phyloP scores from a whole-genome alignment of 2,329 filamentous ascomycete genomes.

The Curvularia lunata region DNA sequence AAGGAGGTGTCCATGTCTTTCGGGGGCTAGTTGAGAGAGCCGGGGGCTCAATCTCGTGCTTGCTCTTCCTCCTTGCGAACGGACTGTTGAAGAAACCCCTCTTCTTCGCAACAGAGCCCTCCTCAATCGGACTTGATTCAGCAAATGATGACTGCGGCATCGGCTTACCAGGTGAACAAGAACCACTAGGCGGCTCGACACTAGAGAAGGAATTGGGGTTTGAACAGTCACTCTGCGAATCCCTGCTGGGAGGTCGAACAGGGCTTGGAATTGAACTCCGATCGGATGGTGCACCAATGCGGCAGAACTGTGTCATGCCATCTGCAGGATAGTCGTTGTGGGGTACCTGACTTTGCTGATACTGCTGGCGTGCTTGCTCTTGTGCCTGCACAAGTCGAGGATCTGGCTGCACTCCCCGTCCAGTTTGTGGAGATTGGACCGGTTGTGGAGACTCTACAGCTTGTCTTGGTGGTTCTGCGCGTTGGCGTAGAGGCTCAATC shows the following conservation, averaged over 20 bases:
- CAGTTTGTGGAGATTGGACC: constrained; percentile 15
- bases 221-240: constrained; percentile 89
- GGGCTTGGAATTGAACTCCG: constrained; percentile 71
- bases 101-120: constrained; percentile 66
- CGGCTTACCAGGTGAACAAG: constrained; percentile 74
- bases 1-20: constrained; percentile 61
- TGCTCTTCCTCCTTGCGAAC: constrained; percentile 87
- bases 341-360: constrained; percentile 68
- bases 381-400: constrained; percentile 46
- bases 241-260: constrained; percentile 79
- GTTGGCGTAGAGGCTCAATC: constrained; percentile 9
- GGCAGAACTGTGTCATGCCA: constrained; percentile 97
- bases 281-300: constrained; percentile 74
- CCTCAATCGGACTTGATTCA: constrained; percentile 36
- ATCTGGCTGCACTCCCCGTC: constrained; percentile 41
- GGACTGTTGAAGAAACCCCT: constrained; percentile 94
- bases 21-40: constrained; percentile 51
- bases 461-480: constrained; percentile 13
- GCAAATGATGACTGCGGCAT: constrained; percentile 32
- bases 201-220: constrained; percentile 89
- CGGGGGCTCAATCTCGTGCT: constrained; percentile 72
- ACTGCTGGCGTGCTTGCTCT: constrained; percentile 48
- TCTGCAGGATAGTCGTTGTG: constrained; percentile 95
- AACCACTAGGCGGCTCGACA: constrained; percentile 76
- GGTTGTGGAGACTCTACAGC: constrained; percentile 13